Base-by-base conservation (phyloP, 2,329 filamentous ascomycete genomes). In the Fusarium anthophilum region DNA sequence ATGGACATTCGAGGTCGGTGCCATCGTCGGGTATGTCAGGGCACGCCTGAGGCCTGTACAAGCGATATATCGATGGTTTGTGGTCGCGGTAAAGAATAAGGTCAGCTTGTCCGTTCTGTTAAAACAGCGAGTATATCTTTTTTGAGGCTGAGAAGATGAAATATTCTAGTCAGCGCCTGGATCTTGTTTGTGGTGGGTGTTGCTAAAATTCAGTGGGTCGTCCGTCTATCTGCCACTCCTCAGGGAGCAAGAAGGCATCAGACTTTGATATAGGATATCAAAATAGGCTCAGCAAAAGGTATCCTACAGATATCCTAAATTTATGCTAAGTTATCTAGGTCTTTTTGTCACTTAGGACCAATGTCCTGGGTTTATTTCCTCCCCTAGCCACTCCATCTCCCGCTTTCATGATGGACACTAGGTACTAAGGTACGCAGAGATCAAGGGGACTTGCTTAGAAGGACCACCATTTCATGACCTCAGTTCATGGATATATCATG, bases 1-100 rank as follows among this genome's bases (percentile, higher is more conserved):
- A 79, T 97, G 94, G 53, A 88, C 84, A 50, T 88, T 83, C n/a
- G 85, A 84, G 26, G 86, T 83, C 9, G 89, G 86, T 35, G 90
- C 84, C 90, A 92, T 92, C 30, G 30, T 30, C 30, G 30, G 32
- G 7, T 59, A 28, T 45, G 22, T 35, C 13, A 39, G 43, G 53
- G 20, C 43, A 41, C 14, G 22, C 32, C 45, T 24, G 17, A 37
- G 24, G 15, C n/a, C 37, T 12, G 22, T 35, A 14, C 17, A 24
- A 28, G 24, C n/a, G 41, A 26, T 55, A 11, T n/a, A n/a, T 32
- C 12, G 6, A 30, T 11, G 14, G 28, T 28, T 15, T 26, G 32
- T 11, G 8, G 17, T 14, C 39, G 30, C 24, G 6, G 10, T 28
- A 8, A 37, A 26, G 2, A 17, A 22, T 18, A n/a, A 14, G 17